A percentile compares a stretch with the other conserved stretches of the same genome.
phyloP scores from a whole-genome alignment of 2,329 filamentous ascomycete genomes.

The Podosphaera xanthii region DNA sequence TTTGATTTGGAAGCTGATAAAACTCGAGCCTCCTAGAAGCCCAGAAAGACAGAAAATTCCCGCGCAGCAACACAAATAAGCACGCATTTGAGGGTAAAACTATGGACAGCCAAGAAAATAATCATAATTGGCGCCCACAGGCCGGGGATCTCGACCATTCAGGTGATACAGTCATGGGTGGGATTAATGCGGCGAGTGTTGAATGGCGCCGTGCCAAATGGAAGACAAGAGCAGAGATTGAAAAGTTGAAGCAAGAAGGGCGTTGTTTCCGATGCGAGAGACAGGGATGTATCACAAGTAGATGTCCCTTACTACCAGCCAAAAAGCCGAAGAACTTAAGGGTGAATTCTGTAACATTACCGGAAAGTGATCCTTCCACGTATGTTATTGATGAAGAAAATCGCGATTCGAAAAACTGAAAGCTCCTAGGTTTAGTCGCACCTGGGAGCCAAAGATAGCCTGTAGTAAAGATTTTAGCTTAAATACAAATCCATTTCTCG shows the following conservation, averaged over 20 bases:
- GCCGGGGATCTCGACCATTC: too few species aligned
- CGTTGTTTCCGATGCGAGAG: not conserved
- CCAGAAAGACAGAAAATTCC: not conserved
- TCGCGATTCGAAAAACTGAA: too few species aligned
- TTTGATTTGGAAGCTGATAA: too few species aligned
- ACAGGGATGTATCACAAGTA: not conserved
- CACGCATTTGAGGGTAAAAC: not conserved
- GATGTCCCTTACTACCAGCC: not conserved
- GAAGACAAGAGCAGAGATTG: not conserved
- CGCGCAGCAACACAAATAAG: not conserved
- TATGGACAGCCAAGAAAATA: not conserved
- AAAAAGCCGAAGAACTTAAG: too few species aligned
- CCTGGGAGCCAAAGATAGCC: too few species aligned
- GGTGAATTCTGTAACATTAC: too few species aligned
- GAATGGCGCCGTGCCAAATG: not conserved
- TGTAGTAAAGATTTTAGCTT: too few species aligned
- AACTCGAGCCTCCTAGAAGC: not conserved
- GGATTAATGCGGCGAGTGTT: not conserved
- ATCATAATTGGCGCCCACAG: too few species aligned
- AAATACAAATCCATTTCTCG: too few species aligned
- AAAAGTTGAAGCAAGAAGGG: not conserved
- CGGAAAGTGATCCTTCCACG: too few species aligned
- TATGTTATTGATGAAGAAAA: too few species aligned
- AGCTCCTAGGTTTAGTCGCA: too few species aligned
- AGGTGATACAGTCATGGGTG: not conserved